Percentiles rank a stretch among this genome's conserved stretches.
These are phyloP conservation scores for Eremothecium cymbalariae DNA, from an alignment of 1,139 yeast genomes.

Conservation along the genomic window DNA sequence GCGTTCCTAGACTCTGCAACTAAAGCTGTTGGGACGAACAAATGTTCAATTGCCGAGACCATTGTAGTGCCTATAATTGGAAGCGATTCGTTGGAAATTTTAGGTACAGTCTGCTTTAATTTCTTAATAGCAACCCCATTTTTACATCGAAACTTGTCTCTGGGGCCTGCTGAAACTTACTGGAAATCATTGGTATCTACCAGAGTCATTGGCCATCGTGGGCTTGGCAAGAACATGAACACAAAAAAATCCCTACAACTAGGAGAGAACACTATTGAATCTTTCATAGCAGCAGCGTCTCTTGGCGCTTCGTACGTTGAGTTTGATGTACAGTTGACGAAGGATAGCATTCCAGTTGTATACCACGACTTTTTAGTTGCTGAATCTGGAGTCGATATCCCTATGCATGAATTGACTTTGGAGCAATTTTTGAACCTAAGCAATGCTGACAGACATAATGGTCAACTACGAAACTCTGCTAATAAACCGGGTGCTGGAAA, in stretches of 20 bases:
- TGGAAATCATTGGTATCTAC: constrained; percentile 90
- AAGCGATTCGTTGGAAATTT: constrained; percentile 56
- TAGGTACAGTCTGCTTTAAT: constrained; percentile 75
- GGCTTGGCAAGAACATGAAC: constrained; percentile 78
- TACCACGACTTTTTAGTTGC: constrained; percentile 95
- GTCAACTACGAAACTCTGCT: background rate
- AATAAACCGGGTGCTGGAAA: constrained; percentile 8
- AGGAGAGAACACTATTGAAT: constrained; percentile 93
- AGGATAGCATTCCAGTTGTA: constrained; percentile 84
- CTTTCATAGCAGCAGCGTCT: constrained; percentile 94
- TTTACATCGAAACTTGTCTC: constrained; percentile 58
- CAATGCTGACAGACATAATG: constrained; percentile 23
- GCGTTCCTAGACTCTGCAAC: constrained; percentile 59
- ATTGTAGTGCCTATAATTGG: constrained; percentile 76
- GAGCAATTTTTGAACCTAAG: constrained; percentile 80
- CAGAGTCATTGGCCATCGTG: constrained; percentile 93
- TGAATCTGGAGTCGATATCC: constrained; percentile 92
- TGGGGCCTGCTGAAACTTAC: constrained; percentile 61
- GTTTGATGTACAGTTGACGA: constrained; percentile 94
- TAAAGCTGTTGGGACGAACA: constrained; percentile 62
- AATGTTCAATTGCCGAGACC: constrained; percentile 58
- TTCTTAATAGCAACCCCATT: constrained; percentile 67
- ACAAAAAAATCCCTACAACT: constrained; percentile 73
- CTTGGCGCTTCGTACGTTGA: constrained; percentile 90
- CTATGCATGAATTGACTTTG: constrained; percentile 85